Conservation (phyloP, 805 yeast genomes). For the Wickerhamomyces pijperi region DNA sequence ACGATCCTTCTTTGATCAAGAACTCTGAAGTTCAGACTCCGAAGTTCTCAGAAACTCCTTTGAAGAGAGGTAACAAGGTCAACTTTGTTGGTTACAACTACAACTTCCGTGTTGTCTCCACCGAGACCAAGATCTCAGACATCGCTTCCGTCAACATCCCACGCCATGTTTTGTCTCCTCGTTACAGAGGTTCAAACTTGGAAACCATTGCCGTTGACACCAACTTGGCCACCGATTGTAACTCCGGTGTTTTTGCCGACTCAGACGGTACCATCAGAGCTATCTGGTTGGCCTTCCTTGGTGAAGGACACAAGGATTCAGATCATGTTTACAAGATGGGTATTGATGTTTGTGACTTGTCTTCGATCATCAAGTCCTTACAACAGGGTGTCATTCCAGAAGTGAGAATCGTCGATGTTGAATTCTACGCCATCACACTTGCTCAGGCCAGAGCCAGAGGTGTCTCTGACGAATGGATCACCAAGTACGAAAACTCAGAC, state of each 20-base stretch:
- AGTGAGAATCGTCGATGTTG: conserved; percentile 67
- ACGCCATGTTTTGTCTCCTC: conserved; percentile 54
- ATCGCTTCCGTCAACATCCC: conserved; percentile 68
- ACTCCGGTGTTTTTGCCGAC: conserved; percentile 70
- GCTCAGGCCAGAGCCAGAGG: conserved; percentile 75
- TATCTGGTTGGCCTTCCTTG: conserved; percentile 75
- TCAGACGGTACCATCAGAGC: conserved; percentile 73
- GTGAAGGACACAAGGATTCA: conserved; percentile 52
- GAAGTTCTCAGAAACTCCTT: conserved; percentile 38
- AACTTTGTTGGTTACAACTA: conserved; percentile 75
- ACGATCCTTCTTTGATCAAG: conserved; percentile 62
- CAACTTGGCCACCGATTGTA: conserved; percentile 59
- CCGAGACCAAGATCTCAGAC: conserved; percentile 69
- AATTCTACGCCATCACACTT: conserved; percentile 56
- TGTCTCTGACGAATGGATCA: conserved; percentile 80
- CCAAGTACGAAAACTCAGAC: conserved; percentile 48
- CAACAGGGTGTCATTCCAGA: conserved; percentile 43
- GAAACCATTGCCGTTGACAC: conserved; percentile 73
- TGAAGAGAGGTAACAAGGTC: conserved; percentile 66
- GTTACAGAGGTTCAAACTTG: conserved; percentile 76
- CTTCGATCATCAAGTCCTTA: conserved; percentile 43
- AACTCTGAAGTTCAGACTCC: conserved; percentile 66
- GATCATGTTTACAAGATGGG: conserved; percentile 68
- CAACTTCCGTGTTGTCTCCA: conserved; percentile 55
- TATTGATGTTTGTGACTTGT: conserved; percentile 58